Conservation (phyloP, 2,329 filamentous ascomycete genomes). For the Arthrinium phaeospermum region DNA sequence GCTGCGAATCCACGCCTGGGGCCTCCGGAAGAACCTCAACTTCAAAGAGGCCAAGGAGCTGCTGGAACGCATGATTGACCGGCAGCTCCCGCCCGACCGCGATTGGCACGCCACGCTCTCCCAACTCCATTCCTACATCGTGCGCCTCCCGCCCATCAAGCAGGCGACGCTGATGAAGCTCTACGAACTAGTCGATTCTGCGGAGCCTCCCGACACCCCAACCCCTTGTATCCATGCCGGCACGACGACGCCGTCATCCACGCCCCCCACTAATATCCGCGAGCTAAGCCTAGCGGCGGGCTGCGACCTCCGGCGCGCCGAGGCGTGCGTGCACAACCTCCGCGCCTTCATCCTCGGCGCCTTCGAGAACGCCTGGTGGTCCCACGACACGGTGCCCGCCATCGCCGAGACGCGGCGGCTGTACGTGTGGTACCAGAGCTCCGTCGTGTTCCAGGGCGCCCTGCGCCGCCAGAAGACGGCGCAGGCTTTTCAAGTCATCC, state of each 20-base stretch:
- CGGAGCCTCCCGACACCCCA: background rate
- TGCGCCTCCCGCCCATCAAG: background rate
- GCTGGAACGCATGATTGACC: background rate
- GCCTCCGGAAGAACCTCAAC: background rate
- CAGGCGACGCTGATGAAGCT: background rate
- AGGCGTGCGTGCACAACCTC: background rate
- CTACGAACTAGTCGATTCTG: background rate
- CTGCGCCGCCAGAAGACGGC: background rate
- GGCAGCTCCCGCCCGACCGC: background rate
- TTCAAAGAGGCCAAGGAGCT: background rate
- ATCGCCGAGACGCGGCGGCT: background rate
- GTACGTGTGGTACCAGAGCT: background rate
- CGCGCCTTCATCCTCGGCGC: background rate
- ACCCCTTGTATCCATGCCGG: background rate
- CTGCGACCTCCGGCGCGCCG: background rate
- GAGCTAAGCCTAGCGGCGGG: background rate
- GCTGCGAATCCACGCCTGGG: background rate
- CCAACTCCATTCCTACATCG: background rate
- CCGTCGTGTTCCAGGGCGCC: background rate
- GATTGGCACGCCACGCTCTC: background rate
- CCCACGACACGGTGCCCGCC: background rate
- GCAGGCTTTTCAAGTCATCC: background rate
- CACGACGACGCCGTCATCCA: no score
- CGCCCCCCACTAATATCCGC: no score
- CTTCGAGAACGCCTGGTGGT: background rate